Base-by-base conservation (phyloP, 2,329 filamentous ascomycete species). In the Xylariaceae sp. region DNA sequence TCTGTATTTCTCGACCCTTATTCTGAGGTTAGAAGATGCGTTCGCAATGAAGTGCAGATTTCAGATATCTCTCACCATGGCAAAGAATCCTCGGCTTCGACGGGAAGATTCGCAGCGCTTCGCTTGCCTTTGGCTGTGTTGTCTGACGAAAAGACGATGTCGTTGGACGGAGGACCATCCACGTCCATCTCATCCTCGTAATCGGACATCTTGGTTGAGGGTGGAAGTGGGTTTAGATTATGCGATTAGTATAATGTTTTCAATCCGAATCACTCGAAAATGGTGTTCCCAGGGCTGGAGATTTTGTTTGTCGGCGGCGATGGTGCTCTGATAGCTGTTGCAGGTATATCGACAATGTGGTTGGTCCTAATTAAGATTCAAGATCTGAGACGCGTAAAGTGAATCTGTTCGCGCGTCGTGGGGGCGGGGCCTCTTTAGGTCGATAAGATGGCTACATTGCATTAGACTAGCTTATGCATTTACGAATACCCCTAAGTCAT, bases 11-110 rank as follows among this genome's bases (percentile, higher is more conserved):
- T 99, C 95, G 7, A 99, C 92, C 93, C 67, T 69, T 29, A 1
- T 16, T 6, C 26, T 90, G 92, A 58, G 43, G 43, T 56, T 21
- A 29, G 19, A 8, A 12, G 5, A 29, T 54, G 46, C 8, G 29
- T 53, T 33, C n/a, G 19, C 2, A n/a, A 24, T 5, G 24, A 6
- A 11, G 2, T 24, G n/a, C 11, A 34, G 11, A 8, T 4, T 7
- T 7, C 33, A 16, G 33, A 9, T 16, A 36, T 16, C n/a, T 56
- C 78, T 61, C 72, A 96, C 94, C 95, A 99, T 77, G 95, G 95
- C 16, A 99, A 76, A 63, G 89, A 93, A 73, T 99, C 95, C 74
- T 96, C 91, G 46, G 93, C 92, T 75, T 96, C 92, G 5, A 99
- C 87, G 0, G 95, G 95, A 46, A 99, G 80, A 72, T 99, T 96